Percentiles rank a stretch among this genome's conserved stretches.
These are phyloP conservation scores for Vaccinium vitisidaea DNA, from an alignment of 148 eudicot species.

Conservation along the genomic window DNA sequence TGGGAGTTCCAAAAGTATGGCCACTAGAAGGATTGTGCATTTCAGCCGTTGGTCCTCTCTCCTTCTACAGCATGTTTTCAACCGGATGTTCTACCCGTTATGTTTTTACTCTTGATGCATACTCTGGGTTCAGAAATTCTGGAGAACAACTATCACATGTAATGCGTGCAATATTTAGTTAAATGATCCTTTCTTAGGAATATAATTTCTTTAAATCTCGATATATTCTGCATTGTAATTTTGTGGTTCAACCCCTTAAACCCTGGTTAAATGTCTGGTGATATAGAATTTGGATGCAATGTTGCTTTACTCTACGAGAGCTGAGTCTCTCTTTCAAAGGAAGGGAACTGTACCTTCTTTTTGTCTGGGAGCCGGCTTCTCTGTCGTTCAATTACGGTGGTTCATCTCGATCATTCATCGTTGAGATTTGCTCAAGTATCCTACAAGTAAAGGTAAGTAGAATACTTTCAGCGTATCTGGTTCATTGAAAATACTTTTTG, in stretches of 20 bases:
- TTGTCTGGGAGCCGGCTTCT: background rate
- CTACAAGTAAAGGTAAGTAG: too few relatives aligned
- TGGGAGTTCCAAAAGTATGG: constrained; percentile 97
- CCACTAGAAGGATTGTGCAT: constrained; percentile 39
- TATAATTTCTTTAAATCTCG: background rate
- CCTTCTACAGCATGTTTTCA: background rate
- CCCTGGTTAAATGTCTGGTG: background rate
- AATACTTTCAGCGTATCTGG: too few relatives aligned
- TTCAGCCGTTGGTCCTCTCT: background rate
- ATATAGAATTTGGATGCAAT: background rate
- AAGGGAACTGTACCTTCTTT: background rate
- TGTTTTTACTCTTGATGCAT: background rate
- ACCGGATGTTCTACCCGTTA: background rate
- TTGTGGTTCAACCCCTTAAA: constrained; percentile 5
- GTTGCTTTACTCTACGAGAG: background rate
- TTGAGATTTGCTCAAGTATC: too few relatives aligned
- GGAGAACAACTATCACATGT: background rate
- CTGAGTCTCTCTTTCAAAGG: background rate
- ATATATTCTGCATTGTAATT: background rate
- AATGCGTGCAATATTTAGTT: background rate
- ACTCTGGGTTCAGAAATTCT: background rate
- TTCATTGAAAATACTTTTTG: too few relatives aligned
- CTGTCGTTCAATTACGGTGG: too few relatives aligned
- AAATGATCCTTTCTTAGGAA: background rate
- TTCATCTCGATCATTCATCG: too few relatives aligned